Percentiles rank a stretch among this genome's conserved stretches.
These are phyloP conservation scores for Brassica cretica DNA, from an alignment of 345 rosid genomes.

Conservation along the genomic window DNA sequence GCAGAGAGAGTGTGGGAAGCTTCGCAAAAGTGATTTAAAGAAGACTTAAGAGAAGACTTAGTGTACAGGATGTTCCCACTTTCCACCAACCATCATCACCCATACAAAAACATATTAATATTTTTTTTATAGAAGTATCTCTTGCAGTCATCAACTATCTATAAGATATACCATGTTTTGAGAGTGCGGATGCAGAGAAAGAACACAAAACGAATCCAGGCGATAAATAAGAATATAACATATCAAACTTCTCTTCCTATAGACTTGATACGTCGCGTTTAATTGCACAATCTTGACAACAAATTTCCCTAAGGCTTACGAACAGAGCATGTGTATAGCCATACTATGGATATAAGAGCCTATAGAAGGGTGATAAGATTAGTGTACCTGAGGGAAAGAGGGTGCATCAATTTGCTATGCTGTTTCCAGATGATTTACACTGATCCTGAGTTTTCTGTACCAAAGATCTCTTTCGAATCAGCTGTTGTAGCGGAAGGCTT, in stretches of 20 bases:
- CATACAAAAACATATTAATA: not conserved
- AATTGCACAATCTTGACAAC: not conserved
- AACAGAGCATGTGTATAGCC: not conserved
- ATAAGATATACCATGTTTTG: not conserved
- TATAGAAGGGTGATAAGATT: conserved; percentile 9
- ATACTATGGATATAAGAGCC: conserved; percentile 1
- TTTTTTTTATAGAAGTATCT: not conserved
- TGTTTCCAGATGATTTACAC: conserved; percentile 38
- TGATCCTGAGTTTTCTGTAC: conserved; percentile 42
- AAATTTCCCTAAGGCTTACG: not conserved
- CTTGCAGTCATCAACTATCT: not conserved
- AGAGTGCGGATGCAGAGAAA: not conserved
- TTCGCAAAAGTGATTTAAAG: not conserved
- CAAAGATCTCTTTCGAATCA: conserved; percentile 14
- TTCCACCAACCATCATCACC: not conserved
- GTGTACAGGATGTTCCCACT: not conserved
- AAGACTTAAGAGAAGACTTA: not conserved
- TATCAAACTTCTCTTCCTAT: not conserved
- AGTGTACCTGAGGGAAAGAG: conserved; percentile 78
- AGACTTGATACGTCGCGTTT: not conserved
- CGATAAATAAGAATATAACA: conserved; percentile 17
- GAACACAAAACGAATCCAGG: not conserved
- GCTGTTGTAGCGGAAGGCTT: conserved; percentile 38
- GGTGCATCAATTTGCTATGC: conserved; percentile 34
- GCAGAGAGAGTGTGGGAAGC: not conserved